Base-by-base conservation (phyloP, 331 rosid species). In the Prunus yedoensis region DNA sequence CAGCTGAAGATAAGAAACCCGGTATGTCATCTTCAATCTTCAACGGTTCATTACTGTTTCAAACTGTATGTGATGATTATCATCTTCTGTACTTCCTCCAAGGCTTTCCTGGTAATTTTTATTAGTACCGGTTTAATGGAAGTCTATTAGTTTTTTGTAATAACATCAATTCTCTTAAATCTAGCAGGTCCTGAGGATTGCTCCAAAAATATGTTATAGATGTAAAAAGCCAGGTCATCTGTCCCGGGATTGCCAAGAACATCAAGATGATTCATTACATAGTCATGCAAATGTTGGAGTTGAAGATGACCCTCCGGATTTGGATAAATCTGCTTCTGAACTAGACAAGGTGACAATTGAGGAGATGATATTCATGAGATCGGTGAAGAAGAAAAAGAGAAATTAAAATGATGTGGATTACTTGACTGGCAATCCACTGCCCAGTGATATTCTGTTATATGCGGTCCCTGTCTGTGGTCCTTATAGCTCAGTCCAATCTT, bases 401-500 rank as follows among this genome's bases (percentile, higher is more conserved):
- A 90, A 80, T 80, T 95, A n/a, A 57, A 90, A 84, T 59, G 99
- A 95, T 17, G 93, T 95, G 43, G 99, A 95, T 89, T 92, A 89
- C 91, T 89, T 95, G 87, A 95, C 99, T 3, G 99, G 99, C 77
- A 92, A 77, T 81, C 97, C 99, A 73, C 87, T 95, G 82, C 83
- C 93, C 67, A 88, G 77, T 81, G 99, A 95, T 78, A 89, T 95
- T 85, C 97, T 90, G 82, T 81, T 95, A 13, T 95, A 90, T 69
- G 92, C 93, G 16, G 92, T 95, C 59, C 99, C 99, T 10, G 99
- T 92, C 52, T 94, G 97, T 82, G 97, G 90, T 80, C 97, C 99
- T 47, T 94, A 94, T 63, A 87, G 66, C 47, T 93, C 99, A 58
- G 84, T 94, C 71, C 97, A 94, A 62, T 88, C 97, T 67, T 94